Evolutionary conservation across 352 stramenopile species (phyloP).

Genomic region (Peronosclerospora sorghi): DNA sequence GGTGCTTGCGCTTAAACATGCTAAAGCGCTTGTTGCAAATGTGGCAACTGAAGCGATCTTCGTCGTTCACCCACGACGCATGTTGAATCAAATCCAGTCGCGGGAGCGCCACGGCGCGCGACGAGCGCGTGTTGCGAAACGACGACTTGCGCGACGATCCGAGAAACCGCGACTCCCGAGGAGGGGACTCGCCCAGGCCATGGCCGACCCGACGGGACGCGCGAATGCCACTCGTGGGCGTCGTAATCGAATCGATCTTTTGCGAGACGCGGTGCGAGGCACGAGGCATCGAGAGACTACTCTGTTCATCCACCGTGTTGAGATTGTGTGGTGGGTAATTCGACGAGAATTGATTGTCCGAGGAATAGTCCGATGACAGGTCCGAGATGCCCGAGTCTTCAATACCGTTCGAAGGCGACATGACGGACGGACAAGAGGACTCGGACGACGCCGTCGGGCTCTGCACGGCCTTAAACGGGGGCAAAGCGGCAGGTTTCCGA

Average conservation of each 20-base stretch:
- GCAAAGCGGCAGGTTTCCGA: conserved; percentile 13
- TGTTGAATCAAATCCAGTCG: conserved; percentile 69
- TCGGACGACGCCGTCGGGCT: conserved; percentile 64
- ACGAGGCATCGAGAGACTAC: conserved; percentile 37
- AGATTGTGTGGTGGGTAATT: conserved; percentile 51
- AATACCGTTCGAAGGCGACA: conserved; percentile 69
- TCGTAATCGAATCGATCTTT: conserved; percentile 35
- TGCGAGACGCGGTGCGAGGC: conserved; percentile 22
- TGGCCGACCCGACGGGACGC: conserved; percentile 36
- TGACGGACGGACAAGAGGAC: conserved; percentile 34
- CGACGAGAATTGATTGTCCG: conserved; percentile 52
- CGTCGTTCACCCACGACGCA: conserved; percentile 77
- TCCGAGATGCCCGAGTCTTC: conserved; percentile 40
- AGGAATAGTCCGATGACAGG: conserved; percentile 44
- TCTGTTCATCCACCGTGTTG: conserved; percentile 61
- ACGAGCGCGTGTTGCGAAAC: conserved; percentile 66
- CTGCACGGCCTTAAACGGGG: no score
- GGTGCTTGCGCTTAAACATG: conserved; percentile 84
- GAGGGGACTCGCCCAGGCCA: conserved; percentile 14
- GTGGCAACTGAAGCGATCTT: conserved; percentile 77
- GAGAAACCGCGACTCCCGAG: conserved; percentile 14
- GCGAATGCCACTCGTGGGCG: conserved; percentile 18
- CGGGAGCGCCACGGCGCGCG: conserved; percentile 55
- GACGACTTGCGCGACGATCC: conserved; percentile 56
- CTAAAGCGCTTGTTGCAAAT: conserved; percentile 85